These are phyloP conservation scores for Oehlia diaphana DNA, from an alignment of 192 early-diverging fungal genomes.

Conservation along the genomic window DNA sequence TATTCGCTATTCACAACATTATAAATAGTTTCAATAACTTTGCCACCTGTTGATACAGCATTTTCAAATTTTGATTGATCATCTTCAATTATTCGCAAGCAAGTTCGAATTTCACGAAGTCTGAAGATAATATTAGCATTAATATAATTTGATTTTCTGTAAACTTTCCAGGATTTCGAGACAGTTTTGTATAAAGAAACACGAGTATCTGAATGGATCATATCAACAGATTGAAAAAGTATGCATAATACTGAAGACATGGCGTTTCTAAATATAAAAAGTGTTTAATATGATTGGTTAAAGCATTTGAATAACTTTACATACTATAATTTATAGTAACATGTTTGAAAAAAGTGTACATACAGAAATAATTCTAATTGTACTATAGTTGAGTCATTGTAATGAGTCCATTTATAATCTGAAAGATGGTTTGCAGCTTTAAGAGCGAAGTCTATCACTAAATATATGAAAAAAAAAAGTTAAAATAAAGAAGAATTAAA, in stretches of 20 bases:
- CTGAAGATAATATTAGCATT: background rate
- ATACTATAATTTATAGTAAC: no score
- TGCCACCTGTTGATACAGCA: no score
- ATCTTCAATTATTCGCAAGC: background rate
- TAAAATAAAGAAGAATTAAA: no score
- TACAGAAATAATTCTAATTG: background rate
- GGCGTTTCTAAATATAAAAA: background rate
- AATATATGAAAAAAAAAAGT: background rate
- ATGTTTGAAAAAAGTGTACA: background rate
- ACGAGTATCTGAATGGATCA: background rate
- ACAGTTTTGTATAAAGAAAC: background rate
- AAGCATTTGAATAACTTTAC: no score
- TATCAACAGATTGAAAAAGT: background rate
- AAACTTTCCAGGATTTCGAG: background rate
- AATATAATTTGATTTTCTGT: background rate
- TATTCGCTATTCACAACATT: background rate
- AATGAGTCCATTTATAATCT: background rate
- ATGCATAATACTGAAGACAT: background rate
- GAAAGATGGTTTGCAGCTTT: background rate
- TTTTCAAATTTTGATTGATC: background rate
- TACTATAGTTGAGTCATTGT: background rate
- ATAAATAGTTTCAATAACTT: background rate
- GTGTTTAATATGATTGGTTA: no score
- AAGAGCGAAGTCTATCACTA: background rate
- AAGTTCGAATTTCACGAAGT: slow-evolving; percentile 6